These are phyloP conservation scores for Tricholoma sp. DNA, from an alignment of 768 basidiomycete species.

Conservation along the genomic window DNA sequence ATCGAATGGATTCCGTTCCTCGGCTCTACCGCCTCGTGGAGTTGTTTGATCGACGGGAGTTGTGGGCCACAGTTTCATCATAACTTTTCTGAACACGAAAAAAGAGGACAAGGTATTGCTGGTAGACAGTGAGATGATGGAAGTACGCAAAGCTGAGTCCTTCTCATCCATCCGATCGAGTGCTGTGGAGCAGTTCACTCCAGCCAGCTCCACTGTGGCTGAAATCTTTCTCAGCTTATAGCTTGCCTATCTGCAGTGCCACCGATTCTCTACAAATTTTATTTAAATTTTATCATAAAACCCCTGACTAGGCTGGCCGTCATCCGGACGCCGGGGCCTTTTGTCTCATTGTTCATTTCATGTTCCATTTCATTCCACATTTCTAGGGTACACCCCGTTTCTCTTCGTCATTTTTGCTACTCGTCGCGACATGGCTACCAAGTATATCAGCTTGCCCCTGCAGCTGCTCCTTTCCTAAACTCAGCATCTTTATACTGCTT, in stretches of 20 bases:
- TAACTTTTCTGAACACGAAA: conserved; percentile 26
- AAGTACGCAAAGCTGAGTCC: neutral
- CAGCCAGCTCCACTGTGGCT: neutral
- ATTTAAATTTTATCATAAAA: neutral
- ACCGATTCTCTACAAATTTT: neutral
- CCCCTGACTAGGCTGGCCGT: neutral
- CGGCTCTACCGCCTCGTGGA: conserved; percentile 41
- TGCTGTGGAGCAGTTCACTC: conserved; percentile 8
- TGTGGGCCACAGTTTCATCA: conserved; percentile 70
- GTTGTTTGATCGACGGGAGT: conserved; percentile 52
- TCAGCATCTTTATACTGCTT: conserved; percentile 41
- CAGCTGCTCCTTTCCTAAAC: conserved; percentile 29
- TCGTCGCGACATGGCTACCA: conserved; percentile 15
- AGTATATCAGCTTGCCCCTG: conserved; percentile 17
- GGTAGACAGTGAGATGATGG: conserved; percentile 9
- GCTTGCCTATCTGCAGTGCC: neutral
- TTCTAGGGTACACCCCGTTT: too few relatives aligned
- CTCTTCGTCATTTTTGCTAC: neutral
- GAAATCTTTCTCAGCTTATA: neutral
- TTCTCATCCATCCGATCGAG: conserved; percentile 1
- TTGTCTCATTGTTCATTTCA: neutral
- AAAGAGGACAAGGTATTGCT: conserved; percentile 15
- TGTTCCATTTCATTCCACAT: neutral
- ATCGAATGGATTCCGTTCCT: conserved; percentile 62
- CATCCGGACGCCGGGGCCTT: neutral